These are phyloP conservation scores for Sclerotinia glacialis DNA, from an alignment of 2,329 filamentous ascomycete genomes.

Conservation along the genomic window DNA sequence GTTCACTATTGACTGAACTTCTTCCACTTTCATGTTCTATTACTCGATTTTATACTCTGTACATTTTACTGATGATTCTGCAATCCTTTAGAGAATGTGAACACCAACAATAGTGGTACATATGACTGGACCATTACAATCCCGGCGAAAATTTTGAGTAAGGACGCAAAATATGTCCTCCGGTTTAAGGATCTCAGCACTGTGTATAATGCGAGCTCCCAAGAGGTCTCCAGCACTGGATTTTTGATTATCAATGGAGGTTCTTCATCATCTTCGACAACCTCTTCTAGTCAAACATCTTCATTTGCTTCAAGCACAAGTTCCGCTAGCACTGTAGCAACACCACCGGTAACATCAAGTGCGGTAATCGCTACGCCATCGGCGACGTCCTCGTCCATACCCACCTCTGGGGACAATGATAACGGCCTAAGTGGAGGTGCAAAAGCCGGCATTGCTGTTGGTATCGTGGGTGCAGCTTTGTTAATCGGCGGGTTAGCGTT, in stretches of 20 bases:
- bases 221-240: constrained; percentile 8
- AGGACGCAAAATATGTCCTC: constrained; percentile 9
- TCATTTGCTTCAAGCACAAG: not conserved
- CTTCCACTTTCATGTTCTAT: too few species aligned
- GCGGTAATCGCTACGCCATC: not conserved
- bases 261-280: not conserved
- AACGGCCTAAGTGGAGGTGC: not conserved
- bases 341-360: not conserved
- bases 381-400: not conserved
- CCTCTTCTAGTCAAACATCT: not conserved
- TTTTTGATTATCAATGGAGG: not conserved
- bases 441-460: constrained; percentile 14
- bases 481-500: not conserved
- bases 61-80: not conserved
- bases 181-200: not conserved
- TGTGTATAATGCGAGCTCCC: not conserved
- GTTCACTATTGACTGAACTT: not conserved
- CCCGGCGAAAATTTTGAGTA: not conserved
- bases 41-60: not conserved
- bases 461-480: not conserved
- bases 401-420: not conserved
- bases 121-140: constrained; percentile 9
- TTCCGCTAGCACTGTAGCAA: not conserved
- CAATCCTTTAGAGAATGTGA: not conserved
- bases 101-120: not conserved